phyloP scores from a whole-genome alignment of 1,284 basidiomycete species.

The Psilocybe mexicana region DNA sequence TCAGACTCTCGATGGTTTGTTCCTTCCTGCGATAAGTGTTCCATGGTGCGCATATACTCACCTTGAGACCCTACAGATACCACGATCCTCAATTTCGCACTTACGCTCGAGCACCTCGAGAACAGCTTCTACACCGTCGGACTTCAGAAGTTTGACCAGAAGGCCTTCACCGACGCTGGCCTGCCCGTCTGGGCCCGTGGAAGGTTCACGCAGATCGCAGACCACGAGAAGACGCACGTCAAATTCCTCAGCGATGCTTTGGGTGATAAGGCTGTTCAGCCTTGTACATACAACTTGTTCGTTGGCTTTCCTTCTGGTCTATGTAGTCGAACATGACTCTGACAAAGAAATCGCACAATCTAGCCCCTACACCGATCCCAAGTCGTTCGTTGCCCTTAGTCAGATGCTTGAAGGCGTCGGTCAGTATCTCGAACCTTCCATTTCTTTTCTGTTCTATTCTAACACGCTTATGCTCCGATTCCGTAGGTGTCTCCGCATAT shows the following conservation, averaged over 20 bases:
- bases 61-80: slow-evolving; percentile 18
- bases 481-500: slow-evolving; percentile 47
- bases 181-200: slow-evolving; percentile 46
- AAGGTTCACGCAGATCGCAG: slow-evolving; percentile 51
- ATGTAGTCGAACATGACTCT: neutral
- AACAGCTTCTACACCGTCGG: slow-evolving; percentile 56
- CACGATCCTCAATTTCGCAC: slow-evolving; percentile 54
- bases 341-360: neutral
- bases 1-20: neutral
- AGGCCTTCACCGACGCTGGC: slow-evolving; percentile 54
- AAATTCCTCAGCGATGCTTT: slow-evolving; percentile 44
- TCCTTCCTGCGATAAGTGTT: no score
- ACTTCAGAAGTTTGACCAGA: slow-evolving; percentile 41
- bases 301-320: no score
- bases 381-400: slow-evolving; percentile 53
- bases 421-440: slow-evolving; percentile 2
- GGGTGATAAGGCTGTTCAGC: slow-evolving; percentile 50
- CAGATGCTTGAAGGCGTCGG: slow-evolving; percentile 59
- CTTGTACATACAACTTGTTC: slow-evolving; percentile 54
- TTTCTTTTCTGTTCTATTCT: neutral
- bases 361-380: slow-evolving; percentile 53
- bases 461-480: neutral
- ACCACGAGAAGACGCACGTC: slow-evolving; percentile 57
- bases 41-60: no score
- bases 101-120: slow-evolving; percentile 75